Evolutionary conservation across 2,329 filamentous ascomycete species (phyloP).

Genomic region (Massarina eburnea): DNA sequence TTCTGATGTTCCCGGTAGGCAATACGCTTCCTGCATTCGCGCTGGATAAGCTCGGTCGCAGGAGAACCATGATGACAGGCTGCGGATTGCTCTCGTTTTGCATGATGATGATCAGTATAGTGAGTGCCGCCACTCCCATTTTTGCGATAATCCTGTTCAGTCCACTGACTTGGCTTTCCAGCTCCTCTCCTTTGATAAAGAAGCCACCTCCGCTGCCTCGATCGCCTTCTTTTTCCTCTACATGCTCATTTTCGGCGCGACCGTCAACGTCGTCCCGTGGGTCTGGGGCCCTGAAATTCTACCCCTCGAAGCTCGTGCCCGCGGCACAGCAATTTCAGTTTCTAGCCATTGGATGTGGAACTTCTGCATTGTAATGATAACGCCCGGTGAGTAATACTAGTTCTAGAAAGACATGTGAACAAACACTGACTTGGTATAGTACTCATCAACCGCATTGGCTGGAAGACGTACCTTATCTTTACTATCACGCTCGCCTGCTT

Average conservation of each 20-base stretch:
- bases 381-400: slow-evolving; percentile 1
- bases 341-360: slow-evolving; percentile 3
- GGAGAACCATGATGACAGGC: slow-evolving; percentile 50
- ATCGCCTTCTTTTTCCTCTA: slow-evolving; percentile 7
- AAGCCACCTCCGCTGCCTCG: background rate
- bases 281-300: slow-evolving; percentile 3
- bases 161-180: background rate
- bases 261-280: slow-evolving; percentile 1
- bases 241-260: slow-evolving; percentile 3
- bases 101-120: slow-evolving; percentile 41
- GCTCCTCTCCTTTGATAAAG: background rate
- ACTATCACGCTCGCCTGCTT: background rate
- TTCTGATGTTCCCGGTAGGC: slow-evolving; percentile 46
- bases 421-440: background rate
- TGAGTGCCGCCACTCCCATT: slow-evolving; percentile 30
- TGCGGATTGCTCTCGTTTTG: slow-evolving; percentile 35
- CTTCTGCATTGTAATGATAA: slow-evolving; percentile 5
- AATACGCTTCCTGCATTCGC: slow-evolving; percentile 12
- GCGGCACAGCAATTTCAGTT: slow-evolving; percentile 2
- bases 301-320: background rate
- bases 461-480: slow-evolving; percentile 5
- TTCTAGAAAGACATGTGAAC: background rate
- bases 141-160: slow-evolving; percentile 28
- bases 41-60: slow-evolving; percentile 38
- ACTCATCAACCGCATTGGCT: background rate